phyloP scores from a whole-genome alignment of 371 early-diverging fungal genomes.

The Mucor velutinosus region DNA sequence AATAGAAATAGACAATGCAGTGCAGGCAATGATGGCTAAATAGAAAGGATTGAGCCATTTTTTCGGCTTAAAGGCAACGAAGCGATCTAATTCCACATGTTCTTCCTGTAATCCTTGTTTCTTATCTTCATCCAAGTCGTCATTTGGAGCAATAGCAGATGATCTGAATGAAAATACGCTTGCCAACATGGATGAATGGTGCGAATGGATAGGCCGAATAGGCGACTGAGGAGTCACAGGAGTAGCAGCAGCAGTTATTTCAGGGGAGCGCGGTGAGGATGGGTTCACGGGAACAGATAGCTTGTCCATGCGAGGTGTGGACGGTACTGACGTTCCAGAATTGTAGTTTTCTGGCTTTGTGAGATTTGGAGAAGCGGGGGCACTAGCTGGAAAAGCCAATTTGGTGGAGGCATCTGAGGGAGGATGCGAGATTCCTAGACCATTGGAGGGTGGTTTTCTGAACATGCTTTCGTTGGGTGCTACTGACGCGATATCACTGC shows the following conservation, averaged over 20 bases:
- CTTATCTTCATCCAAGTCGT: neutral
- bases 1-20: slow-evolving; percentile 25
- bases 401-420: neutral
- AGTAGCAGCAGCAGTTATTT: slow-evolving; percentile 8
- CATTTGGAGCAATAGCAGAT: neutral
- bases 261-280: slow-evolving; percentile 3
- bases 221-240: neutral
- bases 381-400: neutral
- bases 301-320: neutral
- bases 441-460: neutral
- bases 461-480: neutral
- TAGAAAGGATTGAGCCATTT: slow-evolving; percentile 39
- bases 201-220: neutral
- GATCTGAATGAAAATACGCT: slow-evolving; percentile 19
- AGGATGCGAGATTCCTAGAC: slow-evolving; percentile 18
- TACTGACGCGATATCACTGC: neutral
- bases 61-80: slow-evolving; percentile 34
- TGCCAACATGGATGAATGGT: slow-evolving; percentile 12
- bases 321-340: neutral
- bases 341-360: neutral
- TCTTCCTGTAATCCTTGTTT: neutral
- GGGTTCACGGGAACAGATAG: neutral
- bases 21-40: slow-evolving; percentile 33
- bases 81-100: slow-evolving; percentile 7
- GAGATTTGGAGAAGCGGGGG: neutral